These are phyloP conservation scores for Neonectria hederae DNA, from an alignment of 2,329 filamentous ascomycete genomes.

Conservation along the genomic window DNA sequence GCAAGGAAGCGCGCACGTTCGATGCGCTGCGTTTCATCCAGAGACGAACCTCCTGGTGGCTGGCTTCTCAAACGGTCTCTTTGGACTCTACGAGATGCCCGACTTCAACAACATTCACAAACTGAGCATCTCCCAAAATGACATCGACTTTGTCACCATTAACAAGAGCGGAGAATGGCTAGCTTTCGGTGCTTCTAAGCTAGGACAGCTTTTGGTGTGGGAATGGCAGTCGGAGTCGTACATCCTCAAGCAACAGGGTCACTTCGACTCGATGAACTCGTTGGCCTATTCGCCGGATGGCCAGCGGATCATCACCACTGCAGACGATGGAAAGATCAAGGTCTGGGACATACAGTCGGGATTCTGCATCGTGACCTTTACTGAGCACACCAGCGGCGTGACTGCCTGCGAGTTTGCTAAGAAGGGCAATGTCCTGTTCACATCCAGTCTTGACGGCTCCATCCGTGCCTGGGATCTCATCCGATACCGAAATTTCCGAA, in stretches of 20 bases:
- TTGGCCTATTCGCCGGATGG: slow-evolving; percentile 94
- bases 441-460: slow-evolving; percentile 92
- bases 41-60: slow-evolving; percentile 92
- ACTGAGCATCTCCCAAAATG: slow-evolving; percentile 91
- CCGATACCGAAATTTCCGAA: slow-evolving; percentile 95
- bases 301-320: slow-evolving; percentile 89
- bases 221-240: slow-evolving; percentile 99
- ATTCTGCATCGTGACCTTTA: slow-evolving; percentile 98
- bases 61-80: slow-evolving; percentile 93
- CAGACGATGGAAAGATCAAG: slow-evolving; percentile 98
- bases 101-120: slow-evolving; percentile 96
- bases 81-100: slow-evolving; percentile 94
- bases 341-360: slow-evolving; percentile 97
- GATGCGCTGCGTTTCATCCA: slow-evolving; percentile 90
- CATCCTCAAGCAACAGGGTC: slow-evolving; percentile 96
- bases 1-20: slow-evolving; percentile 86
- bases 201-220: slow-evolving; percentile 97
- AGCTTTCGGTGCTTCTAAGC: slow-evolving; percentile 93
- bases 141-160: slow-evolving; percentile 93
- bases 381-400: slow-evolving; percentile 93
- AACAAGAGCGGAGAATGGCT: slow-evolving; percentile 97
- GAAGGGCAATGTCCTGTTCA: slow-evolving; percentile 95
- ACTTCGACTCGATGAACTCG: slow-evolving; percentile 95
- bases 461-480: slow-evolving; percentile 96
- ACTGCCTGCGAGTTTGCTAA: slow-evolving; percentile 96